Conservation (phyloP, 164 flowering plant species). For the Nymphaea colorata region DNA sequence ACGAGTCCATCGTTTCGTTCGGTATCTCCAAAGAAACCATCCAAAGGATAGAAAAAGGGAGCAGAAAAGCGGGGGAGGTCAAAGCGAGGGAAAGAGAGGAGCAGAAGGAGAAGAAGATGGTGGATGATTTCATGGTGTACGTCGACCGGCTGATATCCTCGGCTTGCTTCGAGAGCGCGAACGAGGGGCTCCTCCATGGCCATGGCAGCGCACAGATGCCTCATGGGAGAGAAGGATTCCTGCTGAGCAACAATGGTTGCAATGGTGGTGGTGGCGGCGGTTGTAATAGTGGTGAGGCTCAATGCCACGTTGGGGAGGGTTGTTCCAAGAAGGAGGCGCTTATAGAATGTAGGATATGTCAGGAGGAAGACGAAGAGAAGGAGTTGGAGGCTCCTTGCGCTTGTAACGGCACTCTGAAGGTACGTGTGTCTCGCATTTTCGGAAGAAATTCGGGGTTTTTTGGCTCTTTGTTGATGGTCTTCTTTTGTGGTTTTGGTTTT, state of each 20-base stretch:
- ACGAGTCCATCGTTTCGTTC: too few relatives aligned
- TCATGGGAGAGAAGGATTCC: not conserved
- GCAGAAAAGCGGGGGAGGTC: conserved; percentile 6
- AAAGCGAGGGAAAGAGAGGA: not conserved
- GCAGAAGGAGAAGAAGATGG: conserved; percentile 15
- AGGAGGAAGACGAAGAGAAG: conserved; percentile 46
- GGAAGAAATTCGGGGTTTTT: too few relatives aligned
- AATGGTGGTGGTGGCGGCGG: conserved; percentile 13
- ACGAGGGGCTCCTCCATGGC: conserved; percentile 2
- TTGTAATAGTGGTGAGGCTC: not conserved
- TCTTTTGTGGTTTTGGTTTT: not conserved
- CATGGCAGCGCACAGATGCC: not conserved
- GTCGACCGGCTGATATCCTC: conserved; percentile 45
- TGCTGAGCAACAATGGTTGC: not conserved
- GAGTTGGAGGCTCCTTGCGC: conserved; percentile 62
- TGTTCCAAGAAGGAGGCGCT: conserved; percentile 16
- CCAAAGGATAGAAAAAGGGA: not conserved
- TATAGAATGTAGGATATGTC: conserved; percentile 70
- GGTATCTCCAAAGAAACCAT: too few relatives aligned
- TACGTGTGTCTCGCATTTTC: conserved; percentile 7
- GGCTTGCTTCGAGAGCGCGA: conserved; percentile 28
- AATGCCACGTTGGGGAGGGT: conserved; percentile 1
- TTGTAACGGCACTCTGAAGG: conserved; percentile 74
- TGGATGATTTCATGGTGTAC: conserved; percentile 56
- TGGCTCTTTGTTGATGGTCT: not conserved